phyloP scores from a whole-genome alignment of 495 filamentous ascomycete genomes.

The Lophiotrema nucula region DNA sequence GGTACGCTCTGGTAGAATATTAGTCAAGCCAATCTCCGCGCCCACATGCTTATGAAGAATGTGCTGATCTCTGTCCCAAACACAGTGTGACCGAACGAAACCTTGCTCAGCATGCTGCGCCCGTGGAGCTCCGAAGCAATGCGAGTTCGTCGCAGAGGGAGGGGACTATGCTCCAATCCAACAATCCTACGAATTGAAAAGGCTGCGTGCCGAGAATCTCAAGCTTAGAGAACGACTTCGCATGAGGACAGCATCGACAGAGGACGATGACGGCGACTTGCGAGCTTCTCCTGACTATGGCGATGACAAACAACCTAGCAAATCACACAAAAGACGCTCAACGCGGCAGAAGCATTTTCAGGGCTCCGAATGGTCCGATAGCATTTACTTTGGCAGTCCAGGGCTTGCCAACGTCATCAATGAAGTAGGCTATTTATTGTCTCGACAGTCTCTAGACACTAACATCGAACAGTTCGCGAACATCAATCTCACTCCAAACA shows the following conservation, averaged over 20 bases:
- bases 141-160: conserved; percentile 47
- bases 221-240: conserved; percentile 36
- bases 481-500: conserved; percentile 30
- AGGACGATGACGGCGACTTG: conserved; percentile 12
- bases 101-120: conserved; percentile 50
- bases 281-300: conserved; percentile 6
- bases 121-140: conserved; percentile 48
- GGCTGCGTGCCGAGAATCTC: conserved; percentile 40
- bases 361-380: conserved; percentile 41
- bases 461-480: conserved; percentile 41
- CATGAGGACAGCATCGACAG: conserved; percentile 26
- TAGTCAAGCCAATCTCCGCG: not conserved
- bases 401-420: conserved; percentile 45
- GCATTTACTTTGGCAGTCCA: conserved; percentile 47
- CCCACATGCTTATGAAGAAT: not conserved
- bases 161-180: conserved; percentile 45
- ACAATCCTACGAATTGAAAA: conserved; percentile 45
- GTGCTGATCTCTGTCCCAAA: too few species aligned
- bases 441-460: conserved; percentile 1
- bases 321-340: conserved; percentile 15
- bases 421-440: conserved; percentile 39
- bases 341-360: conserved; percentile 41
- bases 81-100: conserved; percentile 50
- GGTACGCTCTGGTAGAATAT: conserved; percentile 27
- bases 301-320: conserved; percentile 2